Base-by-base conservation (phyloP, 192 early-diverging fungal genomes). In the Linnemannia schmuckeri region DNA sequence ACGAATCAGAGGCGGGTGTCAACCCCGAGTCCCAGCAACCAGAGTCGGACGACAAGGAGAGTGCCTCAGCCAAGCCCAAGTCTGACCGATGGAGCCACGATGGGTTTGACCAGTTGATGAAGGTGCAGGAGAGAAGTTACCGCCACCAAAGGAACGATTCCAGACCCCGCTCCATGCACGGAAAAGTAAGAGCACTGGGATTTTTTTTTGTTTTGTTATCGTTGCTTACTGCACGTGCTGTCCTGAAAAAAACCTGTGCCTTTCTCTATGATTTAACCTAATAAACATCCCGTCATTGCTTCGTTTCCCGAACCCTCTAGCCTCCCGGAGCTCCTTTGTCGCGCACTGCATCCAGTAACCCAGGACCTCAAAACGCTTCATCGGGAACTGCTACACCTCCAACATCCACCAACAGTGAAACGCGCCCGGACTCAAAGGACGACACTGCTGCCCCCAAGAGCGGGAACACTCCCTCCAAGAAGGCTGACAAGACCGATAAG, bases 91-190 rank as follows among this genome's bases (percentile, higher is more conserved):
- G 91, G 91, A 88, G 82, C 76, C 91, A 92, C 66, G 87, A 88
- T 52, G 91, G 91, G 0, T 92, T 82, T 74, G 89, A 92, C n/a
- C 88, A 91, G 71, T 70, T 92, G 54, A 79, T 90, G 87, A 85
- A 77, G 42, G 83, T 90, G 2, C 89, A 92, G 74, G 89, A 91
- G 46, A 85, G 78, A 68, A 70, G 76, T 55, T 78, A 87, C 72
- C 85, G 80, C 27, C 79, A 76, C 55, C 84, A 77, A 37, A 75
- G 72, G 30, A 78, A 69, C 42, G 79, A 87, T 70, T 63, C 83
- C 49, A 75, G 85, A 70, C 85, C 85, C 5, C 85, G 75, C 35
- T 87, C 85, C 8, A 81, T 87, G 76, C 78, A 75, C 75, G 80
- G 44, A 38, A 87, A 87, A 80, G 85, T 87, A 77, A 38, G 74